Evolutionary conservation across 2,329 filamentous ascomycete genomes (phyloP).

Genomic region (Phialophora tarda): DNA sequence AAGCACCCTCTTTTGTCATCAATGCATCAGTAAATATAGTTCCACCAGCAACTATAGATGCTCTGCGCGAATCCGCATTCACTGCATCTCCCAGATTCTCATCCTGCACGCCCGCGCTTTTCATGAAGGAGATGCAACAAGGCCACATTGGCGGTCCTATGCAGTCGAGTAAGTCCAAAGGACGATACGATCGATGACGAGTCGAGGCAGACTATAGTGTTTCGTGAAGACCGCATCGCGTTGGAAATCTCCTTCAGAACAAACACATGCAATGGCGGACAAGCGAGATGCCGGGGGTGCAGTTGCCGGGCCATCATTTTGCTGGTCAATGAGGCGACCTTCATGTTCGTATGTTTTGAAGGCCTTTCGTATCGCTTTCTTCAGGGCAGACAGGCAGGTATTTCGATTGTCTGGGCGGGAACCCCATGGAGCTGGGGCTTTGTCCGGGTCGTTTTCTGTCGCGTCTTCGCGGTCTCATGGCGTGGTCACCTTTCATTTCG

Average conservation of each 20-base stretch:
- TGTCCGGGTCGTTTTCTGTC: neutral
- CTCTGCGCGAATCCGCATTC: neutral
- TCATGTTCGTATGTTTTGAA: neutral
- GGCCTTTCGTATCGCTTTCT: neutral
- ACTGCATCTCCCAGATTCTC: neutral
- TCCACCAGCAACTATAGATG: neutral
- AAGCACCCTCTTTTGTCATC: neutral
- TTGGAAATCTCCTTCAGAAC: neutral
- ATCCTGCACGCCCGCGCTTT: neutral
- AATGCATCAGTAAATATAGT: neutral
- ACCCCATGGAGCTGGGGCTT: neutral
- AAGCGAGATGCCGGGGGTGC: neutral
- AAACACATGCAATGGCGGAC: neutral
- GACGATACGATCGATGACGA: neutral
- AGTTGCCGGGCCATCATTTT: neutral
- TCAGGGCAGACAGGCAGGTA: neutral
- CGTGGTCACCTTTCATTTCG: neutral
- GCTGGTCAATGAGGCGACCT: neutral
- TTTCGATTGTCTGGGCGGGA: neutral
- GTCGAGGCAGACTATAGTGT: neutral
- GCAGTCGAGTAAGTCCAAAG: neutral
- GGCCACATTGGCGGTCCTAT: neutral
- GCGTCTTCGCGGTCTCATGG: neutral
- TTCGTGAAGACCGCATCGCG: neutral
- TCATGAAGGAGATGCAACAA: neutral